Base-by-base conservation (phyloP, 164 flowering plant genomes). In the Amborella trichopoda region DNA sequence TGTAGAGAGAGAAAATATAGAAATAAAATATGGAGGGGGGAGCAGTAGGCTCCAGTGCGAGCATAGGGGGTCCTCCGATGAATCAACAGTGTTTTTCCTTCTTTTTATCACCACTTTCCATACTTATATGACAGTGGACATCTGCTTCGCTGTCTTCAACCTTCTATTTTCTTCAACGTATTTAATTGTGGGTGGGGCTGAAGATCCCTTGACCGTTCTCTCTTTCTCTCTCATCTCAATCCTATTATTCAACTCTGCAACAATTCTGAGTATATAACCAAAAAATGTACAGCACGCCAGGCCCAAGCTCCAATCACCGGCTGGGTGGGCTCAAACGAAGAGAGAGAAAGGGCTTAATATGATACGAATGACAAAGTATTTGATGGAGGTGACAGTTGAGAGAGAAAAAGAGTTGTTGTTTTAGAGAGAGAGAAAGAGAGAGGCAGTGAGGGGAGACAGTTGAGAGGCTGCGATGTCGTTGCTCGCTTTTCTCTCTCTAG, bases 81-180 rank as follows among this genome's bases (percentile, higher is more conserved):
- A 56, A 44, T 58, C 47, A 25, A 32, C 49, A 41, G 28, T 48
- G 18, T 41, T 40, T 54, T 58, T 56, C 51, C 56, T 59, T 54
- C 55, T 59, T 43, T 65, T 42, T 48, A 20, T 53, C 20, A 53
- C 54, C 44, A 56, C 47, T 54, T 40, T 26, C 46, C 27, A 45
- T 45, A 47, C 23, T 28, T 30, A 4, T 4, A 23, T 43, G 50
- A 50, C 50, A 53, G 56, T 46, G 54, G 19, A 28, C 24, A 52
- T 62, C 63, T 70, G 78, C 78, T 70, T 77, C 73, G 79, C 83
- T 73, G 50, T 26, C 36, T 28, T 46, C 50, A 30, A 47, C 50
- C 50, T 30, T 26, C 38, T 30, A 8, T 47, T 38, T 47, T 19
- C 50, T 16, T 47, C 33, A 22, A 9, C 41, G 9, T 2, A 6